Evolutionary conservation across 441 rosid genomes (phyloP), one percentile per base, ranked within the genome.

Genomic region (Corymbia citriodora): DNA sequence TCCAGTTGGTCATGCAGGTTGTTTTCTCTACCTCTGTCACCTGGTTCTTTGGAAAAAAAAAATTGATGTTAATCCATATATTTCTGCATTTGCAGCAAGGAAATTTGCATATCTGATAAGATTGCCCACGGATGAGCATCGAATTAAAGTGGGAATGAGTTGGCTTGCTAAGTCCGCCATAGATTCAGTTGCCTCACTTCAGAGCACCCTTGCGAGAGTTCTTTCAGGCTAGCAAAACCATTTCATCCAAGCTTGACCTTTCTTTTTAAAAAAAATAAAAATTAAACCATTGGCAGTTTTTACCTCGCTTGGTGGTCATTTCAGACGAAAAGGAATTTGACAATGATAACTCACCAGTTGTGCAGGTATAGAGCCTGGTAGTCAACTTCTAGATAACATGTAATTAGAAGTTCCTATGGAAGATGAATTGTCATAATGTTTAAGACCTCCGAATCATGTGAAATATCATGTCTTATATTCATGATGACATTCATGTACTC

Each of bases 81-180:
- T 88, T 89, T 40, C 87, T 65, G 19, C 40, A 36, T 50, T 91
- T 92, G 94, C 94, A 94, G 99, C 97, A 1, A 96, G 99, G 92
- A 97, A 98, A 91, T 23, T 96, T 68, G 99, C 98, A 19, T 98
- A 98, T 94, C 94, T 98, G 92, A 92, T 96, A 55, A 94, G 99
- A 91, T 94, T 98, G 90, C 99, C 99, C 3, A 98, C 99, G 19
- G 98, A 97, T 85, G 99, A 97, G 94, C 99, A 98, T 93, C 94
- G 99, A 89, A 57, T 97, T 55, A 98, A 96, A 94, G 99, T 98
- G 53, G 99, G 99, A 50, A 89, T 97, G 90, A 97, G 99, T 94
- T 98, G 99, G 99, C 94, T 97, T 87, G 91, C 97, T 52, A 97
- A 95, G 92, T 96, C 97, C 36, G 95, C 96, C 59, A 92, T 97